Evolutionary conservation across 345 rosid species (phyloP).

Genomic region (Punica granatum): DNA sequence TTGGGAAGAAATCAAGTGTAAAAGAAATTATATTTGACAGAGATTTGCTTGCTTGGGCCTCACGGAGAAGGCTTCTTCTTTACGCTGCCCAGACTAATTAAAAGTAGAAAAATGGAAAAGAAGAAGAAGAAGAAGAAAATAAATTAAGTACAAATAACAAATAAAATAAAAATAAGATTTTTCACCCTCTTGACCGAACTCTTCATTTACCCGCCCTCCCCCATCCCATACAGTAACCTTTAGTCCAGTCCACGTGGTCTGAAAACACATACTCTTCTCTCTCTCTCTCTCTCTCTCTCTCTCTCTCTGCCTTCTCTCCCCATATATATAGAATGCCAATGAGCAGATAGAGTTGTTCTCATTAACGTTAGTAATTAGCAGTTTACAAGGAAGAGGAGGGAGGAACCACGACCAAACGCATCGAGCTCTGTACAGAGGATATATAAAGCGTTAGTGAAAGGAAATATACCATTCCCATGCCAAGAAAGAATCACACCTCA

Average conservation of each 20-base stretch:
- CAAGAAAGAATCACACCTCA: background rate
- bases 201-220: too few species aligned
- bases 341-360: background rate
- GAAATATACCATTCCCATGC: background rate
- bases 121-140: background rate
- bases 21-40: background rate
- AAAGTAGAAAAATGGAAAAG: too few species aligned
- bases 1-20: background rate
- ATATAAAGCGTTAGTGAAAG: background rate
- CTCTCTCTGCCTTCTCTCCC: background rate
- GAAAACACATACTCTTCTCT: slow-evolving; percentile 12
- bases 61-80: background rate
- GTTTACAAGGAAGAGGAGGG: background rate
- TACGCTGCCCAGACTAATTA: background rate
- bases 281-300: slow-evolving; percentile 7
- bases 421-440: background rate
- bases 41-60: background rate
- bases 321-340: background rate
- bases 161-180: background rate
- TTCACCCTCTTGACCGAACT: background rate
- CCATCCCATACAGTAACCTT: too few species aligned
- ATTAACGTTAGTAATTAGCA: background rate
- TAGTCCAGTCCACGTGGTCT: slow-evolving; percentile 51
- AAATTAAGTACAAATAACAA: background rate
- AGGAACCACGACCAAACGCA: background rate